These are phyloP conservation scores for Oryza rufipogon DNA, from an alignment of 176 grass and related monocot species.

Conservation along the genomic window DNA sequence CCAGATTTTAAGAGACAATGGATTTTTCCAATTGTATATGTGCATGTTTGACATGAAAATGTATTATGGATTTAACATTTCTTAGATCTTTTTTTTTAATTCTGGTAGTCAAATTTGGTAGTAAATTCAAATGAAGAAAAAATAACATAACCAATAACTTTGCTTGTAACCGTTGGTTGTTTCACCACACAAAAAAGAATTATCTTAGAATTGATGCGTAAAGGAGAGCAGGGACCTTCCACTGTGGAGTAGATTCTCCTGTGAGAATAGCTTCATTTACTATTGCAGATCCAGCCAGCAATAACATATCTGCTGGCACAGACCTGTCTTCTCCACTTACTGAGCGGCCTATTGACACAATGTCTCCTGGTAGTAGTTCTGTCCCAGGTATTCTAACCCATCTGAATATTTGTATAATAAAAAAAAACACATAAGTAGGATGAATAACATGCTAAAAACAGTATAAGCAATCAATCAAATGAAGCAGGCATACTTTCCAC, in stretches of 20 bases:
- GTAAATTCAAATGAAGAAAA: slow-evolving; percentile 27
- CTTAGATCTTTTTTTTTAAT: not conserved
- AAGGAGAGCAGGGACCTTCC: slow-evolving; percentile 64
- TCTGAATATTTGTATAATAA: slow-evolving; percentile 41
- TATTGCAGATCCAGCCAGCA: slow-evolving; percentile 86
- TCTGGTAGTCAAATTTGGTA: not conserved
- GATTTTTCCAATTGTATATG: slow-evolving; percentile 12
- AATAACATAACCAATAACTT: not conserved
- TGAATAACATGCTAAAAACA: slow-evolving; percentile 28
- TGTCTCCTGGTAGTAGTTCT: slow-evolving; percentile 93
- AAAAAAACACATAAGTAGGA: slow-evolving; percentile 39
- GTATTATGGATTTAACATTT: slow-evolving; percentile 10
- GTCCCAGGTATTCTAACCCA: slow-evolving; percentile 92
- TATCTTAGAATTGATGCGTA: not conserved
- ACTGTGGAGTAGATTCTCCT: slow-evolving; percentile 99
- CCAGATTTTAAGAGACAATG: slow-evolving; percentile 3
- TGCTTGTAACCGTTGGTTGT: slow-evolving; percentile 10
- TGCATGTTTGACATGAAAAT: slow-evolving; percentile 8
- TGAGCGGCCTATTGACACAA: slow-evolving; percentile 91
- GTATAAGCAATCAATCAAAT: slow-evolving; percentile 30
- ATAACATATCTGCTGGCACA: slow-evolving; percentile 95
- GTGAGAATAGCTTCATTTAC: slow-evolving; percentile 99
- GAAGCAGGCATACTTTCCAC: slow-evolving; percentile 78
- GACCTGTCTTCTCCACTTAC: slow-evolving; percentile 86
- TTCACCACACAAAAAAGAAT: not conserved